Evolutionary conservation across 371 early-diverging fungal species (phyloP), one percentile per base, ranked within the genome.

Genomic region (Mortierella sp.): DNA sequence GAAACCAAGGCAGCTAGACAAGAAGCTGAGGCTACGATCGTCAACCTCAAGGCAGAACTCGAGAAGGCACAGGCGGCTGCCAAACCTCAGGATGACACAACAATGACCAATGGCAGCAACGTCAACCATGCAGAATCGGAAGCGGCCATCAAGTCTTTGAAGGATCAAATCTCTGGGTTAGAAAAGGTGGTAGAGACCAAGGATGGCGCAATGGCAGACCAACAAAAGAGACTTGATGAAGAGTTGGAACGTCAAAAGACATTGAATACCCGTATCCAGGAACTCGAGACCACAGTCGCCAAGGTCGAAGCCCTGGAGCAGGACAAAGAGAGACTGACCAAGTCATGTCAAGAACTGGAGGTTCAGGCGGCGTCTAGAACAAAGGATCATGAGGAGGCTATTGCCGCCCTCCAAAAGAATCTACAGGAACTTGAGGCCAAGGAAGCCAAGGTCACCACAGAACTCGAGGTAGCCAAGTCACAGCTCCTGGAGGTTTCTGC

Each of bases 171-270:
- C n/a, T 43, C 58, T 0, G 46, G 49, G 28, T 48, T 79, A 1
- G 74, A 80, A 50, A 65, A 60, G 21, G 43, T 48, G 17, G 58
- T 72, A 27, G 65, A 63, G 24, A 59, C 70, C 43, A 73, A 73
- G 39, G 76, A 69, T 0, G 54, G 51, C 22, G 60, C 70, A 22
- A 60, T 80, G 53, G 62, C 34, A n/a, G 79, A 79, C 50, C 67
- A 60, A 40, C 74, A 79, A 50, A 57, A 48, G 63, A 77, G 61
- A 50, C 50, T 79, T 54, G 84, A 86, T 27, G 71, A 79, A 6
- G 77, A 83, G 21, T 57, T 87, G 17, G 47, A 58, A 50, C 61
- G 54, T 12, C 66, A 66, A 16, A 50, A 65, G 44, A 24, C 39
- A 2, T 39, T 65, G 17, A 53, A 49, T 40, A 41, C 25, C 21